Evolutionary conservation across 371 early-diverging fungal species (phyloP).

Genomic region (Apophysomyces trapeziformis): DNA sequence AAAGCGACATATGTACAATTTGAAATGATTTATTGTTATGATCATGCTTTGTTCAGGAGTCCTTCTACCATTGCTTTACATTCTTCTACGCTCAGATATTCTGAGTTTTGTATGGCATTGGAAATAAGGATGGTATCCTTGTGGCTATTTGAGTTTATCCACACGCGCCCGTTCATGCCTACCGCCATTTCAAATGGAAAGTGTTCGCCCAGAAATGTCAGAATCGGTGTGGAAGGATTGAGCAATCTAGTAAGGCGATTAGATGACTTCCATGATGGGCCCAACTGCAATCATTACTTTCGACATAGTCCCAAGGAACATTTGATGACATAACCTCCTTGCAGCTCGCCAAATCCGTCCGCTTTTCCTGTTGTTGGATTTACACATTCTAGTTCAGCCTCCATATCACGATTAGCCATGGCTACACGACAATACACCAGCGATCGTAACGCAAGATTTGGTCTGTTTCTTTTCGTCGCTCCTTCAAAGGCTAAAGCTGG

Average conservation of each 20-base stretch:
- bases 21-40: not conserved
- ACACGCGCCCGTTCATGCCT: conserved; percentile 94
- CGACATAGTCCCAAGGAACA: conserved; percentile 78
- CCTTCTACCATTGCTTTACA: conserved; percentile 71
- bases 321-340: conserved; percentile 70
- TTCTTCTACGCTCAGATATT: conserved; percentile 65
- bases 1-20: conserved; percentile 2
- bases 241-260: conserved; percentile 57
- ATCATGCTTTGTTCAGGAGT: conserved; percentile 43
- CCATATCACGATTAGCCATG: conserved; percentile 94
- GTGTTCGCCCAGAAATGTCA: conserved; percentile 67
- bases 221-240: conserved; percentile 70
- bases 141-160: conserved; percentile 76
- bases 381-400: conserved; percentile 92
- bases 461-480: conserved; percentile 92
- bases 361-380: conserved; percentile 75
- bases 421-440: conserved; percentile 86
- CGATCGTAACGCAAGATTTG: conserved; percentile 71
- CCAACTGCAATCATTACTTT: conserved; percentile 45
- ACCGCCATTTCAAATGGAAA: conserved; percentile 89
- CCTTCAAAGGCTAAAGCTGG: conserved; percentile 90
- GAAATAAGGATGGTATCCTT: conserved; percentile 66
- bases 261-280: not conserved
- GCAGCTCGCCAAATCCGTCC: conserved; percentile 83
- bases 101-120: conserved; percentile 79